A percentile compares a stretch with the other conserved stretches of the same genome.
phyloP scores from a whole-genome alignment of 2,329 filamentous ascomycete genomes.

The Xylaria sp. region DNA sequence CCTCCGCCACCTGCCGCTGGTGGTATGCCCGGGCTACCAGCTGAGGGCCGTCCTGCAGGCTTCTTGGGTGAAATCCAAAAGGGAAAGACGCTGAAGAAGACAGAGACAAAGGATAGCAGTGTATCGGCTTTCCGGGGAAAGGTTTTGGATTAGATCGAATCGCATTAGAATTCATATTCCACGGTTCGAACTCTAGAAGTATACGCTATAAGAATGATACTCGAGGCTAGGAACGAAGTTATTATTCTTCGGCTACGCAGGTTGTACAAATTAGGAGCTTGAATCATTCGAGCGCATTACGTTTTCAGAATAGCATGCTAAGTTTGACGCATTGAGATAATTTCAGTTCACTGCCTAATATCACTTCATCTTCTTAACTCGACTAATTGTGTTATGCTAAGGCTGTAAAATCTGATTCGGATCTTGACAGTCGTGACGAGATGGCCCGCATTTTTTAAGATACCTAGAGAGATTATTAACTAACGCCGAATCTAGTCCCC shows the following conservation, averaged over 20 bases:
- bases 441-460: neutral
- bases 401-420: neutral
- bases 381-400: no score
- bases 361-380: no score
- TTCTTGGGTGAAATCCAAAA: constrained; percentile 83
- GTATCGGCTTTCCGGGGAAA: constrained; percentile 73
- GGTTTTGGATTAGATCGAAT: constrained; percentile 61
- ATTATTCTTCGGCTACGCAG: constrained; percentile 13
- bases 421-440: neutral
- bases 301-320: no score
- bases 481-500: neutral
- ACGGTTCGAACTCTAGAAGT: neutral
- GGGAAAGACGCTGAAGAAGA: constrained; percentile 82
- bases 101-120: constrained; percentile 87
- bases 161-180: neutral
- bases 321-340: no score
- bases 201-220: neutral
- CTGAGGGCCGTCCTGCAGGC: constrained; percentile 59
- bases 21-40: constrained; percentile 53
- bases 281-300: constrained; percentile 11
- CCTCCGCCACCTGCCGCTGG: constrained; percentile 51
- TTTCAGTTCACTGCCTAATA: no score
- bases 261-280: constrained; percentile 23
- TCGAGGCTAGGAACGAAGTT: neutral
- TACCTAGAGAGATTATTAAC: neutral